These are phyloP conservation scores for Linderniella brevidens DNA, from an alignment of 257 asterid species.

Conservation along the genomic window DNA sequence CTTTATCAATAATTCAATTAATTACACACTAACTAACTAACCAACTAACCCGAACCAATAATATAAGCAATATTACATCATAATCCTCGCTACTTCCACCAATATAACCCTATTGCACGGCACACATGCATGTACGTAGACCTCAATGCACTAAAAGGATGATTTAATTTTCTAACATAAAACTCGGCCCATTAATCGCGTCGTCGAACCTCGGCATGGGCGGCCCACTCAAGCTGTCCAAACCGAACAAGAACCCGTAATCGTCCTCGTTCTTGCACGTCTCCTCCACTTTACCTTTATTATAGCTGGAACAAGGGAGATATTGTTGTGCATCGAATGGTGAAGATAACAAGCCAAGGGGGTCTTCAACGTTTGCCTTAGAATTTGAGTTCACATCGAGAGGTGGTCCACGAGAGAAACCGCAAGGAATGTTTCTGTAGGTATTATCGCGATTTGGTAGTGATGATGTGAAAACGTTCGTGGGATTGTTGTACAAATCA, in stretches of 20 bases:
- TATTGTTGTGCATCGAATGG: too few species aligned
- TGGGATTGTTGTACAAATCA: slow-evolving; percentile 7
- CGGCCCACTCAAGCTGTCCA: slow-evolving; percentile 11
- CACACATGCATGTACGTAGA: not conserved
- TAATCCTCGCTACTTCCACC: not conserved
- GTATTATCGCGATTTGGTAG: slow-evolving; percentile 1
- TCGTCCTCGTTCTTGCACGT: slow-evolving; percentile 10
- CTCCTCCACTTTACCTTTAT: slow-evolving; percentile 8
- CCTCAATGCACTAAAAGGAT: too few species aligned
- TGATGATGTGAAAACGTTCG: slow-evolving; percentile 10
- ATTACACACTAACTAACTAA: too few species aligned
- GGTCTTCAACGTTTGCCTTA: too few species aligned
- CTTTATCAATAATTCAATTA: too few species aligned
- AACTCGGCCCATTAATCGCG: slow-evolving; percentile 19
- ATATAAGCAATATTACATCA: not conserved
- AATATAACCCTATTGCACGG: not conserved
- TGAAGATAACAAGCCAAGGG: too few species aligned
- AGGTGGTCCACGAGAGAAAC: too few species aligned
- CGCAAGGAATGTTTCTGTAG: too few species aligned
- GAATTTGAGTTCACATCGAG: too few species aligned
- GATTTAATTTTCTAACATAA: slow-evolving; percentile 14
- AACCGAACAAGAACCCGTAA: slow-evolving; percentile 23
- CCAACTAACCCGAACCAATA: too few species aligned
- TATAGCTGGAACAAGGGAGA: slow-evolving; percentile 1
- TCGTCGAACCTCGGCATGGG: slow-evolving; percentile 20